Conservation (phyloP, 2,329 filamentous ascomycete species). For the Epichloe gansuensis region DNA sequence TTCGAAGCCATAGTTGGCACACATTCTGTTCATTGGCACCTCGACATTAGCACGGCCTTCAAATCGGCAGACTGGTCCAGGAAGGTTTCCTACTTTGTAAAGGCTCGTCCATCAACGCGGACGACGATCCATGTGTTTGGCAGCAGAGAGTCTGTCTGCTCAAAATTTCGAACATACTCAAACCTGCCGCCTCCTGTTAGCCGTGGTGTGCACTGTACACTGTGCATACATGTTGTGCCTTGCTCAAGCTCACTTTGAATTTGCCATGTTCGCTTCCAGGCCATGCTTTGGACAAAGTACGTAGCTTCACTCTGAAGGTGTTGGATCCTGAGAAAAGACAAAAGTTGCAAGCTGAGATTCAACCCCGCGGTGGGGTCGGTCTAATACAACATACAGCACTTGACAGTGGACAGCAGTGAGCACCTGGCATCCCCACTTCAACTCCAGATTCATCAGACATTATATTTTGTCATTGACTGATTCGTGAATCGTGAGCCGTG, state of each 20-base stretch:
- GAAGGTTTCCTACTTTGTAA: constrained; percentile 61
- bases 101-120: constrained; percentile 84
- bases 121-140: constrained; percentile 95
- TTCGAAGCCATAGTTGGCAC: constrained; percentile 68
- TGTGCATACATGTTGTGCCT: not conserved
- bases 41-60: constrained; percentile 4
- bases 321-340: too few relatives aligned
- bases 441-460: too few relatives aligned
- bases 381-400: too few relatives aligned
- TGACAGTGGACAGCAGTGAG: too few relatives aligned
- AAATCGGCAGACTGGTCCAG: too few relatives aligned
- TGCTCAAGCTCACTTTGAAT: constrained; percentile 35
- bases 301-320: not conserved
- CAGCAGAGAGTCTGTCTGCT: constrained; percentile 67
- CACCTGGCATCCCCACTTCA: too few relatives aligned
- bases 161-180: constrained; percentile 86
- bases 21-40: constrained; percentile 44
- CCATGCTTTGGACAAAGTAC: not conserved
- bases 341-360: not conserved
- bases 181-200: constrained; percentile 43
- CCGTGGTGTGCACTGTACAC: not conserved
- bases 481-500: not conserved
- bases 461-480: not conserved
- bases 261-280: constrained; percentile 32
- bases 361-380: not conserved